A percentile compares a stretch with the other conserved stretches of the same genome.
phyloP scores from a whole-genome alignment of 345 rosid species.

The Rhodomyrtus tomentosa region DNA sequence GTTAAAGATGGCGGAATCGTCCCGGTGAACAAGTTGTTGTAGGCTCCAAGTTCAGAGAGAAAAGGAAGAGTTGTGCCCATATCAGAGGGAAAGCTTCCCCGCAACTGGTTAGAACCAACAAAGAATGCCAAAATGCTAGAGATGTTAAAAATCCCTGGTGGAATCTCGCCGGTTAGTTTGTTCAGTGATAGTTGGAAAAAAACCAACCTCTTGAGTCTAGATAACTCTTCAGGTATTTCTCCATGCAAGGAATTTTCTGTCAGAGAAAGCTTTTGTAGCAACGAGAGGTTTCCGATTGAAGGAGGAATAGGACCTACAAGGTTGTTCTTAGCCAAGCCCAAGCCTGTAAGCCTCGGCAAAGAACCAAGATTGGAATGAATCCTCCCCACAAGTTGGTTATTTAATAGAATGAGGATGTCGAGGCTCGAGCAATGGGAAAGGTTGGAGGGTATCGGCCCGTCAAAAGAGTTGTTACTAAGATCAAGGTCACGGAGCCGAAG shows the following conservation, averaged over 20 bases:
- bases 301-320: background rate
- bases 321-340: background rate
- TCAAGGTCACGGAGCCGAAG: background rate
- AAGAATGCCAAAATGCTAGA: background rate
- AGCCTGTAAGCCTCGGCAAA: background rate
- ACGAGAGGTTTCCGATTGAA: background rate
- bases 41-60: background rate
- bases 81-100: background rate
- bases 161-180: background rate
- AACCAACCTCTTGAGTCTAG: background rate
- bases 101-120: background rate
- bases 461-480: background rate
- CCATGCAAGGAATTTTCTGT: rapidly evolving
- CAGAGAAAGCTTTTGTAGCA: background rate
- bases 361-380: background rate
- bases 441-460: background rate
- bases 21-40: background rate
- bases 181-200: rapidly evolving
- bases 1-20: background rate
- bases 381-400: background rate
- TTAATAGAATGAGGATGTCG: background rate
- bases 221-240: background rate
- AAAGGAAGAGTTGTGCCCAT: background rate
- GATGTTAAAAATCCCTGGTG: background rate
- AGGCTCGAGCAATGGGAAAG: background rate